Conservation (phyloP, 2,329 filamentous ascomycete species). For the Ceratocystis lukuohia region DNA sequence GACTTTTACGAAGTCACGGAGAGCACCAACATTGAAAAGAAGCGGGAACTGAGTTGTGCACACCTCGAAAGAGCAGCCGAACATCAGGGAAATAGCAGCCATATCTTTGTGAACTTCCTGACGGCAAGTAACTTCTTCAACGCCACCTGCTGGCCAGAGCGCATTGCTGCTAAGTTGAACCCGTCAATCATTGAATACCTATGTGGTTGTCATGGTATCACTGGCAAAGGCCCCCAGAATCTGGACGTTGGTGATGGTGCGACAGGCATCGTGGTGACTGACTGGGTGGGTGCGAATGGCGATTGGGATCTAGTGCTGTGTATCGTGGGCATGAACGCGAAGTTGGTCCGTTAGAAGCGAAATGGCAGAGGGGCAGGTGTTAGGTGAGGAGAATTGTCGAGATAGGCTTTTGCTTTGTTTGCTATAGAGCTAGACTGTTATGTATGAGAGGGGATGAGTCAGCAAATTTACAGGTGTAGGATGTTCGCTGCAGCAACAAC, state of each 20-base stretch:
- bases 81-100: slow-evolving; percentile 22
- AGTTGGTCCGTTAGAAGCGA: slow-evolving; percentile 35
- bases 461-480: not conserved
- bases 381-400: not conserved
- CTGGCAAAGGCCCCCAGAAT: slow-evolving; percentile 36
- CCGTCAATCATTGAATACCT: slow-evolving; percentile 55
- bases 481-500: not conserved
- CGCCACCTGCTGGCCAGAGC: slow-evolving; percentile 81
- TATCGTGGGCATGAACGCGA: slow-evolving; percentile 84
- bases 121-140: slow-evolving; percentile 93
- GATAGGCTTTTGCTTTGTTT: not conserved
- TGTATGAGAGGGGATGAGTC: not conserved
- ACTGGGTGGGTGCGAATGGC: slow-evolving; percentile 77
- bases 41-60: slow-evolving; percentile 58
- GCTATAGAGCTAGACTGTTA: not conserved
- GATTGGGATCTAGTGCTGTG: slow-evolving; percentile 85
- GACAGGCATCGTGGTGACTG: slow-evolving; percentile 80
- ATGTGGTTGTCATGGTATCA: slow-evolving; percentile 42
- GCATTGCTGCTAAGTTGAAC: slow-evolving; percentile 77
- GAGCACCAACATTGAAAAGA: slow-evolving; percentile 61
- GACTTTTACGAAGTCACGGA: slow-evolving; percentile 86
- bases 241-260: slow-evolving; percentile 53
- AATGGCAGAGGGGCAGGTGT: not conserved
- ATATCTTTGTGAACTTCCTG: slow-evolving; percentile 68
- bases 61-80: slow-evolving; percentile 63